Base-by-base conservation (phyloP, 2,329 filamentous ascomycete species). In the Pezicula carpinea region DNA sequence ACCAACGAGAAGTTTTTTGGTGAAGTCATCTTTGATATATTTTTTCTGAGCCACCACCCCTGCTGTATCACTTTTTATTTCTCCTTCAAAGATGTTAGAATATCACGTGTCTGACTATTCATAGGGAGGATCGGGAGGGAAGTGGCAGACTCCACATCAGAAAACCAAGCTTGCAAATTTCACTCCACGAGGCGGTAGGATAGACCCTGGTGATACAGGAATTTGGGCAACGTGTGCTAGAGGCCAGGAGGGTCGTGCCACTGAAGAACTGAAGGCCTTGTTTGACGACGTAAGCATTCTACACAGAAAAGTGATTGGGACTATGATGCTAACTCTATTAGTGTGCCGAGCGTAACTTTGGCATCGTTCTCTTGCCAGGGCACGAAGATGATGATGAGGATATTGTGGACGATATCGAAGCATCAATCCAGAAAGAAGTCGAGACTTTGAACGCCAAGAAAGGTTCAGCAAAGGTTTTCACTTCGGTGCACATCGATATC, bases 161-260 rank as follows among this genome's bases (percentile, higher is more conserved):
- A 71, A 74, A 57, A 66, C 69, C 29, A 82, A 76, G 59, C 55
- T 69, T 36, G 67, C 69, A 17, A 63, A 67, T 43, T n/a, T n/a
- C n/a, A n/a, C n/a, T n/a, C 64, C 66, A 50, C 66, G 68, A 67
- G 54, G 44, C 31, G 73, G 72, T 34, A 71, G 65, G 11, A 66
- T 90, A 40, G 79, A 87, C 56, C 71, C 83, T 5, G 85, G 86
- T 5, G 85, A 90, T 59, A 71, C 75, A 44, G 87, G 87, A 5
- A 82, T 92, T 49, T 92, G 86, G 85, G 83, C 84, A 22, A 90
- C 87, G 0, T 91, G 85, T 62, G 80, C 84, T 43, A 78, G 84
- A 61, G 79, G 80, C 54, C 84, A 86, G 69, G 85, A 88, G 66
- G 73, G 72, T 35, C 85, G 82, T 64, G 85, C 86, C 13, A 76